phyloP scores from a whole-genome alignment of 768 basidiomycete species.

The Austroboletus eburneus region DNA sequence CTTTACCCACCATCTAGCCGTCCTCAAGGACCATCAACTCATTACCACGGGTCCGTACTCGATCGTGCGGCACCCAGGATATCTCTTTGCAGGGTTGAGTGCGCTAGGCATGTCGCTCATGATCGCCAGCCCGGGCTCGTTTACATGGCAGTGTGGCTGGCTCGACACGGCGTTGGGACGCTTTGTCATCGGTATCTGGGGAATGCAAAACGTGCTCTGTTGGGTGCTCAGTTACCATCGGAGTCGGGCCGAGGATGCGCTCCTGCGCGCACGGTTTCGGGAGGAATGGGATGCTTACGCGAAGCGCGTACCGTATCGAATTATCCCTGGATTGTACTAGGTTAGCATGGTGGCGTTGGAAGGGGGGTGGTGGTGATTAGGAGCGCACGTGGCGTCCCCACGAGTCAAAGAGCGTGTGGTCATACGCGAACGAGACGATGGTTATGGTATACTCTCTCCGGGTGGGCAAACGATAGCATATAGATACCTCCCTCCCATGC shows the following conservation, averaged over 20 bases:
- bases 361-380: no score
- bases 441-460: no score
- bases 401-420: no score
- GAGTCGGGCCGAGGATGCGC: constrained; percentile 22
- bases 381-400: no score
- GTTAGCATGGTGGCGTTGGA: no score
- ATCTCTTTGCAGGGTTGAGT: constrained; percentile 23
- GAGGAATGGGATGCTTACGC: constrained; percentile 25
- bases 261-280: constrained; percentile 19
- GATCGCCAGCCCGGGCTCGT: constrained; percentile 31
- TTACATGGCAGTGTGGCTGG: constrained; percentile 23
- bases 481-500: no score
- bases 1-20: constrained; percentile 34
- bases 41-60: constrained; percentile 34
- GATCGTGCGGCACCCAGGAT: constrained; percentile 35
- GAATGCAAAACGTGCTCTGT: constrained; percentile 19
- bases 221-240: constrained; percentile 29
- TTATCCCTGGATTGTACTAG: constrained; percentile 27
- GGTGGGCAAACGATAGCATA: no score
- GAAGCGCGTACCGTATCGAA: constrained; percentile 19
- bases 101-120: constrained; percentile 30
- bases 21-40: constrained; percentile 29
- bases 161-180: constrained; percentile 17
- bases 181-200: constrained; percentile 26
- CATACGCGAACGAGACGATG: no score